Base-by-base conservation (phyloP, 1,139 yeast species). In the Ogataea hybrid region DNA sequence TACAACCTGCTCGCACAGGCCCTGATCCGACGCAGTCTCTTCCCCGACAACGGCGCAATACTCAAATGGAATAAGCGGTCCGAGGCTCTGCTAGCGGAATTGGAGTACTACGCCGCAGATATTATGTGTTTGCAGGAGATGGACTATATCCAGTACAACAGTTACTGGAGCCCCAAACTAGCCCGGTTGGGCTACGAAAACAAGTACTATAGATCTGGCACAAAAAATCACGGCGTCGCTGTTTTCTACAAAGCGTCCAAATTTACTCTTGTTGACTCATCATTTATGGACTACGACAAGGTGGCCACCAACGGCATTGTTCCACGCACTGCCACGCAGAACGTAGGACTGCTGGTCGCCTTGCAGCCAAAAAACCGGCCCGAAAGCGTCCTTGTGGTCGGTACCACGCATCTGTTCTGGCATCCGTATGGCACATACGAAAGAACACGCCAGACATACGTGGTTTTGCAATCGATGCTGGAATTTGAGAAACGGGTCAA, bases 371-470 rank as follows among this genome's bases (percentile, higher is more conserved):
- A 61, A 12, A 39, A 62, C 22, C 67, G 63, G 48, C 76, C 73
- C 0, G 47, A 55, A 4, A 67, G 66, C 28, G 88, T 92, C 1
- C 52, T 89, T 2, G 61, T 84, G 2, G 65, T 89, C 2, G 96
- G 95, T 2, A 88, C 96, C 0, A 84, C 95, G 0, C 97, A 89
- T 65, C 62, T 88, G 48, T 89, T 84, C 56, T 89, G 97, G 97
- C 96, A 88, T 61, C 97, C 97, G 4, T 81, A 81, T 62, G 97
- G 96, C 0, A 85, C 96, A 0, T 87, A 71, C 58, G 96, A 88
- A 58, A 71, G 97, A 58, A 81, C 95, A 0, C 71, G 96, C 53
- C 97, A 89, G 58, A 75, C 86, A 8, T 85, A 81, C 49, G 61
- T 86, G 29, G 69, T 84, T 4, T 58, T 86, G 47, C 66, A 72